phyloP scores from a whole-genome alignment of 345 rosid species.

The Euphorbia peplus region DNA sequence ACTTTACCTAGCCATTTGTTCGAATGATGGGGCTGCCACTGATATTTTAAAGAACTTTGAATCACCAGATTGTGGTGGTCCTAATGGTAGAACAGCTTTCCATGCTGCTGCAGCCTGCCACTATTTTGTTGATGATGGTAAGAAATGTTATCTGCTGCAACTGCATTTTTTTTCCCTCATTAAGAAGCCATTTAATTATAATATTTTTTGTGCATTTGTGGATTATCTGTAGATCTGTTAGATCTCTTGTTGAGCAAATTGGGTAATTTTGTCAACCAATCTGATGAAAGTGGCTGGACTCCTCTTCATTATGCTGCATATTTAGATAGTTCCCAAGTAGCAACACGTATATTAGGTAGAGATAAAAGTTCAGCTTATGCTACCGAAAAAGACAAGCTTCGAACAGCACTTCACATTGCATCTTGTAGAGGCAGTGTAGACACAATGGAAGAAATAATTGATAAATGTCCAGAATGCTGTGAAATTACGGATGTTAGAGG shows the following conservation, averaged over 20 bases:
- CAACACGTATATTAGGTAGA: neutral
- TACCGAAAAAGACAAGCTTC: neutral
- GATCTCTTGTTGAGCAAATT: neutral
- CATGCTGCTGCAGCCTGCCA: neutral
- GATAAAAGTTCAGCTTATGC: constrained; percentile 6
- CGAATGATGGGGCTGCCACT: neutral
- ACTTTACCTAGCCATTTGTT: neutral
- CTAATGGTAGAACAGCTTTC: neutral
- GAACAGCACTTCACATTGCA: constrained; percentile 22
- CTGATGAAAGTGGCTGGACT: constrained; percentile 13
- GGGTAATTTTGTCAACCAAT: neutral
- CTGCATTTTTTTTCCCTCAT: too few species aligned
- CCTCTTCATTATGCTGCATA: constrained; percentile 23
- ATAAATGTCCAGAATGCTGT: constrained; percentile 12
- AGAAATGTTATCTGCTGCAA: too few species aligned
- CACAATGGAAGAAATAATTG: constrained; percentile 1
- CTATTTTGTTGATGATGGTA: too few species aligned
- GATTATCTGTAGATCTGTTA: neutral
- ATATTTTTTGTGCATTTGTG: neutral
- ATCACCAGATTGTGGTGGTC: neutral
- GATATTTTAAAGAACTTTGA: neutral
- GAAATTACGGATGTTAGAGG: constrained; percentile 16
- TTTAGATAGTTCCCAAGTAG: neutral
- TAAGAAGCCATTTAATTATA: too few species aligned
- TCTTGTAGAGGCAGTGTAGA: neutral